These are phyloP conservation scores for Bryum argenteum DNA, from an alignment of 225 moss, liverwort and hornwort genomes.

Conservation along the genomic window DNA sequence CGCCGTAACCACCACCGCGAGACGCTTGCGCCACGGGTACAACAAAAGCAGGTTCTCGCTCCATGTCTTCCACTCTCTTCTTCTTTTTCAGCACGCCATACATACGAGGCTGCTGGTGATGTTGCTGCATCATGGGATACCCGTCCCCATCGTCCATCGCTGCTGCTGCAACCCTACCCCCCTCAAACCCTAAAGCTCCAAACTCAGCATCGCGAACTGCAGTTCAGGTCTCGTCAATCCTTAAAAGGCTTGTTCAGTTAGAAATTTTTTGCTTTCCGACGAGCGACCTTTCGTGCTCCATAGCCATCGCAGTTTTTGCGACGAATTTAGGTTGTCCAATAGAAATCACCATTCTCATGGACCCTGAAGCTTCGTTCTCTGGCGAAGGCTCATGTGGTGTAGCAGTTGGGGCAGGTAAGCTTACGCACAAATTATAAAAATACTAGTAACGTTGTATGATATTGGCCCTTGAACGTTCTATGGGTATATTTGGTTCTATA, in stretches of 20 bases:
- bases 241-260: background rate
- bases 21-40: conserved; percentile 19
- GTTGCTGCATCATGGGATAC: conserved; percentile 29
- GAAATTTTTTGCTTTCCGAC: too few species aligned
- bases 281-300: too few species aligned
- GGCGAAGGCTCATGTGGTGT: too few species aligned
- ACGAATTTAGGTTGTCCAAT: too few species aligned
- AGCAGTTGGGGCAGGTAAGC: too few species aligned
- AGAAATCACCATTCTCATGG: too few species aligned
- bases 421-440: too few species aligned
- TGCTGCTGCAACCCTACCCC: conserved; percentile 24
- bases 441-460: too few species aligned
- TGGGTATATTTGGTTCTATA: too few species aligned
- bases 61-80: conserved; percentile 44
- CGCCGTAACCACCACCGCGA: conserved; percentile 41
- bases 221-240: background rate
- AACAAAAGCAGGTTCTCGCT: conserved; percentile 30
- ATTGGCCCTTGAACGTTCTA: too few species aligned
- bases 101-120: conserved; percentile 26
- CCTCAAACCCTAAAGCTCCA: conserved; percentile 41
- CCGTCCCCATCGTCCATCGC: conserved; percentile 49
- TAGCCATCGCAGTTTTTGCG: too few species aligned
- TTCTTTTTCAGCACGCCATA: conserved; percentile 56
- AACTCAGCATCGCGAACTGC: conserved; percentile 22
- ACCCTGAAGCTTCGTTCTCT: too few species aligned